Conservation (phyloP, 805 yeast genomes). For the Candida broadrunensis region DNA sequence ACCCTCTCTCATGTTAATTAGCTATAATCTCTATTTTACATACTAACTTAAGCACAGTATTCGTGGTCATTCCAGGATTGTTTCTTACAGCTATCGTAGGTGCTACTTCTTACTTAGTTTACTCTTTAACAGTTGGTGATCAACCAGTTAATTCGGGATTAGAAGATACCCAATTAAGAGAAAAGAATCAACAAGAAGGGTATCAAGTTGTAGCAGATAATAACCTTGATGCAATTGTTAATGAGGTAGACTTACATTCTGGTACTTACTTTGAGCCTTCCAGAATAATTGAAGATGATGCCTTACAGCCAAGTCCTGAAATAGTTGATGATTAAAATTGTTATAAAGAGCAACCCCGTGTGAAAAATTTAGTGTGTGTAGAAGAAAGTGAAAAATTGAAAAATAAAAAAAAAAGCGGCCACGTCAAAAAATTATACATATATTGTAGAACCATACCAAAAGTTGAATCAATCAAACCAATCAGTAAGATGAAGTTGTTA, state of each 20-base stretch:
- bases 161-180: background rate
- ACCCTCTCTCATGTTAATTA: too few relatives aligned
- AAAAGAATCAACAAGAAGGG: background rate
- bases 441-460: too few relatives aligned
- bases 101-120: background rate
- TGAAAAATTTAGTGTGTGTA: too few relatives aligned
- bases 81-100: background rate
- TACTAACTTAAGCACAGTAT: background rate
- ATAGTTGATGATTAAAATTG: background rate
- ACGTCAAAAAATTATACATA: slow-evolving; percentile 8
- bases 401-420: slow-evolving; percentile 7
- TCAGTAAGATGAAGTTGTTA: slow-evolving; percentile 17
- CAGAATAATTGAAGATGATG: background rate
- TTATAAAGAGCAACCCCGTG: too few relatives aligned
- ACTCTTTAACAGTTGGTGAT: background rate
- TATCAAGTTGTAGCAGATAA: background rate
- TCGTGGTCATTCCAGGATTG: background rate
- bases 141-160: background rate
- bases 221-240: background rate
- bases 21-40: too few relatives aligned
- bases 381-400: too few relatives aligned
- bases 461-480: too few relatives aligned
- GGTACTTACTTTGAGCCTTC: background rate
- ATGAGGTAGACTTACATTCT: background rate
- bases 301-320: background rate